phyloP scores from a whole-genome alignment of 2,329 filamentous ascomycete species.

The Pseudogymnoascus sp. region DNA sequence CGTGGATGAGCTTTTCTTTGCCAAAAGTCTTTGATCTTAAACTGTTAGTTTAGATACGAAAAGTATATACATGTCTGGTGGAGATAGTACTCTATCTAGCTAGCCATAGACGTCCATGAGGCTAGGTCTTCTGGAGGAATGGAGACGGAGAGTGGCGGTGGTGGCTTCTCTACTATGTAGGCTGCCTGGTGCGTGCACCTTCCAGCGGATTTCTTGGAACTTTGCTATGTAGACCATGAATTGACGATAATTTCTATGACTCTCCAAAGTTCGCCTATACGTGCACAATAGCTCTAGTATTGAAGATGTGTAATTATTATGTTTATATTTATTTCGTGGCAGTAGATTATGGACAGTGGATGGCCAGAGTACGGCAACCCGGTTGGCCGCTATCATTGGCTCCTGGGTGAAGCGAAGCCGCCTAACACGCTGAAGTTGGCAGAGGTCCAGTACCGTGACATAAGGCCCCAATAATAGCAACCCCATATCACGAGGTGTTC shows the following conservation, averaged over 20 bases:
- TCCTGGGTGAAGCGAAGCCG: background rate
- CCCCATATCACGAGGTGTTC: background rate
- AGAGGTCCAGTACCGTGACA: background rate
- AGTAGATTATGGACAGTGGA: background rate
- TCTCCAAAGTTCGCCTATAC: background rate
- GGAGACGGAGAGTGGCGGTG: background rate
- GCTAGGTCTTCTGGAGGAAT: background rate
- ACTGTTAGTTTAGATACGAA: background rate
- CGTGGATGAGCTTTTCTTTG: background rate
- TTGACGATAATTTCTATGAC: background rate
- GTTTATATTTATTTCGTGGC: background rate
- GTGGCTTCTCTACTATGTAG: background rate
- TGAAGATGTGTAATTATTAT: background rate
- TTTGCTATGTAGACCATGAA: conserved; percentile 2
- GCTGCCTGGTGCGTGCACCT: background rate
- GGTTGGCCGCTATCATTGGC: background rate
- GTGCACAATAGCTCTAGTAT: background rate
- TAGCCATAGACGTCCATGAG: background rate
- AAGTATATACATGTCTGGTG: background rate
- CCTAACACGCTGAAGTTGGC: conserved; percentile 4
- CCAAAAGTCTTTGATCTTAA: background rate
- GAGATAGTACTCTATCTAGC: background rate
- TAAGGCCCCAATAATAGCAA: background rate
- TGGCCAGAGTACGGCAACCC: background rate
- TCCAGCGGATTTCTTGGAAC: background rate